These are phyloP conservation scores for Diphasiastrum complanatum DNA, from an alignment of 83 land plant species.

Conservation along the genomic window DNA sequence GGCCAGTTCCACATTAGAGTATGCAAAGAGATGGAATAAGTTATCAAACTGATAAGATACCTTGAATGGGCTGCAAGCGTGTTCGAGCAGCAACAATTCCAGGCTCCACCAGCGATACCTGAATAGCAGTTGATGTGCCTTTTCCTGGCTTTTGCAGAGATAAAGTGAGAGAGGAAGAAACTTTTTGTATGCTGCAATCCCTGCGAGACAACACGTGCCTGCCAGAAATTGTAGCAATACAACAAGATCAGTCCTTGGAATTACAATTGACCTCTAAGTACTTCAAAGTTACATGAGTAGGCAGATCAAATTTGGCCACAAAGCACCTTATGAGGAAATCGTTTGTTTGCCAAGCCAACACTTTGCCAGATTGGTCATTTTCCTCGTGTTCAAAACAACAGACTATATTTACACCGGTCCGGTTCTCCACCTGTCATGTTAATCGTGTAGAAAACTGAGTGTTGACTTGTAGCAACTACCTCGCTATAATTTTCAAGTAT, in stretches of 20 bases:
- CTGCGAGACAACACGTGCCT: constrained; percentile 41
- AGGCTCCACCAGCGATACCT: constrained; percentile 42
- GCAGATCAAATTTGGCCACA: neutral
- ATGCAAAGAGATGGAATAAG: neutral
- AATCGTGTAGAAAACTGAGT: too few relatives aligned
- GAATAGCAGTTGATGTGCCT: constrained; percentile 54
- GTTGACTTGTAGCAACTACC: too few relatives aligned
- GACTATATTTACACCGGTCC: constrained; percentile 45
- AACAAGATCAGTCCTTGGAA: neutral
- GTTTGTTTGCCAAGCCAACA: constrained; percentile 44
- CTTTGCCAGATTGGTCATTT: constrained; percentile 22
- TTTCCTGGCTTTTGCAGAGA: constrained; percentile 35
- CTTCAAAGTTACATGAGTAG: neutral
- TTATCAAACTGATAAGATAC: constrained; percentile 22
- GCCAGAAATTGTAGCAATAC: neutral
- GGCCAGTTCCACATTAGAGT: neutral
- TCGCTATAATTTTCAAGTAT: too few relatives aligned
- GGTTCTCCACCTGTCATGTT: constrained; percentile 88
- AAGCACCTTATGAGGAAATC: constrained; percentile 62
- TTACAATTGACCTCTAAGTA: neutral
- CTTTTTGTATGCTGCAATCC: constrained; percentile 26
- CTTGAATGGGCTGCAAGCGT: constrained; percentile 44
- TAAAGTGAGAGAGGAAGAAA: constrained; percentile 34
- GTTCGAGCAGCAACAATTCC: constrained; percentile 51
- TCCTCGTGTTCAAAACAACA: constrained; percentile 49